A percentile compares a stretch with the other conserved stretches of the same genome.
These are phyloP conservation scores for Viola pubescens DNA, from an alignment of 441 rosid species.

Conservation along the genomic window DNA sequence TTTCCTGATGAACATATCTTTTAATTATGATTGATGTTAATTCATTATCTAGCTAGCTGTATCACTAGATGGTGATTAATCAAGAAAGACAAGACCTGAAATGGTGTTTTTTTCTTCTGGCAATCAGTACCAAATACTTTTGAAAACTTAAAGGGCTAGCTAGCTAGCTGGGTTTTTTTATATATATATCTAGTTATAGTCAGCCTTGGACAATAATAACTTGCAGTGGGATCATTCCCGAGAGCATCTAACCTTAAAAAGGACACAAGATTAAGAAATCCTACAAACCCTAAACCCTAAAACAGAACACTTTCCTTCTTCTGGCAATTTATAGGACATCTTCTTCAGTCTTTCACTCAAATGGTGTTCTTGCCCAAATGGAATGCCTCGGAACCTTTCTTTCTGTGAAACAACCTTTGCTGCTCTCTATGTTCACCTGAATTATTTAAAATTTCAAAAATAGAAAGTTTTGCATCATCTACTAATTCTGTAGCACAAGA, in stretches of 20 bases:
- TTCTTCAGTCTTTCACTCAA: constrained; percentile 35
- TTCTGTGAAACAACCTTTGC: constrained; percentile 54
- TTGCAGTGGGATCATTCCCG: constrained; percentile 32
- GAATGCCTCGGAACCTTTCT: constrained; percentile 75
- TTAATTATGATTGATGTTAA: too few species aligned
- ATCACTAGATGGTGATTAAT: too few species aligned
- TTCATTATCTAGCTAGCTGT: too few species aligned
- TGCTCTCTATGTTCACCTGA: constrained; percentile 60
- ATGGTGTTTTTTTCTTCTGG: too few species aligned
- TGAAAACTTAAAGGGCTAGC: background rate
- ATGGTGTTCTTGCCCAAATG: constrained; percentile 52
- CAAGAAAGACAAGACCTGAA: too few species aligned
- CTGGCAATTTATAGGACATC: background rate
- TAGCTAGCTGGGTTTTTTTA: background rate
- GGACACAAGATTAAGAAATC: constrained; percentile 21
- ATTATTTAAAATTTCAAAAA: constrained; percentile 17
- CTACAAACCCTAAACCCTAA: constrained; percentile 16
- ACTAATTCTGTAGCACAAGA: constrained; percentile 23
- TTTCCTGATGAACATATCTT: too few species aligned
- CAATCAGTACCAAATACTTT: background rate
- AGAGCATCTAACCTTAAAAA: constrained; percentile 34
- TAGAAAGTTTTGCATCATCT: constrained; percentile 29
- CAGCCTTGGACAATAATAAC: constrained; percentile 11
- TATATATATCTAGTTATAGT: background rate
- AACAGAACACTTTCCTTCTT: constrained; percentile 12